Conservation (phyloP, 352 stramenopile genomes). For the Phytopythium oedochilum region DNA sequence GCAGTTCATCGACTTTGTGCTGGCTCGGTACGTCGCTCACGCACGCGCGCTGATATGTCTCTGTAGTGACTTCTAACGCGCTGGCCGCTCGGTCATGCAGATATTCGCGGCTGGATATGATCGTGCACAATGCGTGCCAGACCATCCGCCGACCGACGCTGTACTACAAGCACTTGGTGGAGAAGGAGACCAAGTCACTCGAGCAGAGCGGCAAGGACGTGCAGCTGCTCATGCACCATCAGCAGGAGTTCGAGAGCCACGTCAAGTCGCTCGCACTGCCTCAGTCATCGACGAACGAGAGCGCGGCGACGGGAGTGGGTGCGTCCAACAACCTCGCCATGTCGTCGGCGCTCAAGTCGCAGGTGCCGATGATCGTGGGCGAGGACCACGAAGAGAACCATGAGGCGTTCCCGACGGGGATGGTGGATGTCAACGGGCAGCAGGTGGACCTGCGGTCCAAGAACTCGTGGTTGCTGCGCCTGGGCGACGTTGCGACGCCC, state of each 20-base stretch:
- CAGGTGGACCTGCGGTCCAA: constrained; percentile 93
- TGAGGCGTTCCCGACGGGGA: constrained; percentile 57
- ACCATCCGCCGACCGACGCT: constrained; percentile 91
- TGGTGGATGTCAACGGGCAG: constrained; percentile 95
- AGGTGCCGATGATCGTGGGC: constrained; percentile 72
- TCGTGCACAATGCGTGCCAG: constrained; percentile 98
- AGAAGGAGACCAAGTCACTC: constrained; percentile 76
- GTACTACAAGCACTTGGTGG: constrained; percentile 92
- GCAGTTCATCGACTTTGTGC: constrained; percentile 90
- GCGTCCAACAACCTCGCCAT: constrained; percentile 34
- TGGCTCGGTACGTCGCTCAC: constrained; percentile 28
- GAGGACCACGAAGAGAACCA: constrained; percentile 65
- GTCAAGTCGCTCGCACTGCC: constrained; percentile 57
- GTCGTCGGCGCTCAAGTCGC: constrained; percentile 80
- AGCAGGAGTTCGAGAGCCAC: constrained; percentile 71
- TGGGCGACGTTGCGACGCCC: constrained; percentile 89
- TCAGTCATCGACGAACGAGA: constrained; percentile 17
- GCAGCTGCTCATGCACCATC: constrained; percentile 72
- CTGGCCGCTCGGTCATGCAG: background rate
- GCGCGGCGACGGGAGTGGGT: constrained; percentile 9
- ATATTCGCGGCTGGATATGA: constrained; percentile 92
- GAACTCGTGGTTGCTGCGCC: constrained; percentile 95
- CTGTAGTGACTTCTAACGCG: background rate
- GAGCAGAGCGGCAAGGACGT: constrained; percentile 45
- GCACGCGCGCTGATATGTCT: background rate